phyloP scores from a whole-genome alignment of 768 basidiomycete species.

The Nevesoporus exiguus region DNA sequence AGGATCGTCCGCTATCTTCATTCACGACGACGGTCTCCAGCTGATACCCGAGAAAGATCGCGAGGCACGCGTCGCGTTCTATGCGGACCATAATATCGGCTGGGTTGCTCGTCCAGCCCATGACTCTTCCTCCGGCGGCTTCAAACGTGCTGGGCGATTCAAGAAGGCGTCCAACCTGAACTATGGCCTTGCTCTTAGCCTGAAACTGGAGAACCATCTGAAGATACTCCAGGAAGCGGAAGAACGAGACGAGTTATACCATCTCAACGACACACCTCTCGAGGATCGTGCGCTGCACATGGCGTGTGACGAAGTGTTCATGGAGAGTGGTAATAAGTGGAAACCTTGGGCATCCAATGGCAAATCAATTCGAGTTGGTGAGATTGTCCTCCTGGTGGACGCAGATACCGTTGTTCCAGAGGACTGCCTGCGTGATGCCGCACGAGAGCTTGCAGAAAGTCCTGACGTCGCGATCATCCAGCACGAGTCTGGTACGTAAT shows the following conservation, averaged over 20 bases:
- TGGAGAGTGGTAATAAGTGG: constrained; percentile 55
- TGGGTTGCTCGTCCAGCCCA: constrained; percentile 60
- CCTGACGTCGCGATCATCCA: constrained; percentile 78
- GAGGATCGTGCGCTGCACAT: constrained; percentile 72
- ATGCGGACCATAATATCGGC: constrained; percentile 55
- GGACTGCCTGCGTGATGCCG: constrained; percentile 90
- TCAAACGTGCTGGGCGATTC: constrained; percentile 69
- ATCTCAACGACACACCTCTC: constrained; percentile 42
- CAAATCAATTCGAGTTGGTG: constrained; percentile 70
- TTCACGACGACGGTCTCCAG: constrained; percentile 64
- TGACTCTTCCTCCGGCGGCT: constrained; percentile 13
- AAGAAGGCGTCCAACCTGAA: constrained; percentile 96
- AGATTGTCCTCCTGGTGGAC: constrained; percentile 79
- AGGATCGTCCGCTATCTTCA: constrained; percentile 52
- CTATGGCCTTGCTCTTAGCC: constrained; percentile 53
- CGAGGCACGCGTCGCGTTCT: constrained; percentile 48
- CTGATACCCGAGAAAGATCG: constrained; percentile 44
- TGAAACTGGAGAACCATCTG: constrained; percentile 35
- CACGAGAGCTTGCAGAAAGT: constrained; percentile 68
- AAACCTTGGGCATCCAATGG: constrained; percentile 78
- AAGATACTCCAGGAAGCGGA: constrained; percentile 39
- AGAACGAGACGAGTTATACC: constrained; percentile 37
- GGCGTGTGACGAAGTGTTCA: constrained; percentile 70
- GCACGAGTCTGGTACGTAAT: constrained; percentile 71
- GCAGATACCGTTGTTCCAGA: constrained; percentile 87